phyloP scores from a whole-genome alignment of 768 basidiomycete species.

The Trametes villosa region DNA sequence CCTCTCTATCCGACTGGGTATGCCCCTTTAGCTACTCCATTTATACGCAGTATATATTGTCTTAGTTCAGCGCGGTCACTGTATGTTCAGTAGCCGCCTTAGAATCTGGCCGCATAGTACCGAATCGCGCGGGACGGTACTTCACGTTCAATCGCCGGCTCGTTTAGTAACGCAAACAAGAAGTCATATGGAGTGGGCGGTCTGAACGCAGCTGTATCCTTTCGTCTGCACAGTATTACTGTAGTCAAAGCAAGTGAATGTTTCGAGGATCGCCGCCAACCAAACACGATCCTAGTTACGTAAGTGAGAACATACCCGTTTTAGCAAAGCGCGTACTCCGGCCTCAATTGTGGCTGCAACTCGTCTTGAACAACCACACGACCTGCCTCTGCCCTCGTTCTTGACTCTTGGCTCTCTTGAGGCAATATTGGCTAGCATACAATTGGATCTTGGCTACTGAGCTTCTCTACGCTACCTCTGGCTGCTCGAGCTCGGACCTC shows the following conservation, averaged over 20 bases:
- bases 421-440: neutral
- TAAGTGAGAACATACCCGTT: neutral
- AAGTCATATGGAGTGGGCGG: too few species aligned
- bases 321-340: neutral
- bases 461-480: neutral
- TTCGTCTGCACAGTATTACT: too few species aligned
- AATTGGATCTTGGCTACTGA: neutral
- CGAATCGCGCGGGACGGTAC: too few species aligned
- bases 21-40: neutral
- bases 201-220: too few species aligned
- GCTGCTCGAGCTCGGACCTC: neutral
- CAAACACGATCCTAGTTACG: too few species aligned
- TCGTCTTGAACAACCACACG: neutral
- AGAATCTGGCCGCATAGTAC: too few species aligned
- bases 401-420: neutral
- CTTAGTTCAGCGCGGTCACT: neutral
- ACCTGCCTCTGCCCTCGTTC: neutral
- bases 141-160: too few species aligned
- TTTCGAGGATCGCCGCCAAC: neutral
- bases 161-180: too few species aligned
- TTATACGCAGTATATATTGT: slow-evolving; percentile 1
- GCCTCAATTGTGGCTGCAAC: slow-evolving; percentile 1
- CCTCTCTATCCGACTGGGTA: neutral
- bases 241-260: neutral
- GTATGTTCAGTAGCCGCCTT: neutral